Evolutionary conservation across 805 yeast genomes (phyloP).

Genomic region (Millerozyma acaciae): DNA sequence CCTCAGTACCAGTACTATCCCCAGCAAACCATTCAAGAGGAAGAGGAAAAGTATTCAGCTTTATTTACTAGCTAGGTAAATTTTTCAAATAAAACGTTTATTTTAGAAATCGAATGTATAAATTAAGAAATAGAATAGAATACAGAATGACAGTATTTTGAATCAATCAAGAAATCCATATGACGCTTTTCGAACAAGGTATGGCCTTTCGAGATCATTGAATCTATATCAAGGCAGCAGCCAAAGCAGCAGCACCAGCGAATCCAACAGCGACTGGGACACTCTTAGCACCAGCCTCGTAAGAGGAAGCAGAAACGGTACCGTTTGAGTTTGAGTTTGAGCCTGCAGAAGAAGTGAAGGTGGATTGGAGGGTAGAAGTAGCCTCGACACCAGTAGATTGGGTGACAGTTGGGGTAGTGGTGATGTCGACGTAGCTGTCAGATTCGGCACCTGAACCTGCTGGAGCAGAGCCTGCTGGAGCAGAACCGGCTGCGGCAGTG

Average conservation of each 20-base stretch:
- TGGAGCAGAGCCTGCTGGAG: constrained; percentile 12
- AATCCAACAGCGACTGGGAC: constrained; percentile 27
- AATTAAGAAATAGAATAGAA: too few species aligned
- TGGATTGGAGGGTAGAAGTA: constrained; percentile 34
- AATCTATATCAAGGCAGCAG: constrained; percentile 33
- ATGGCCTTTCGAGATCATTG: not conserved
- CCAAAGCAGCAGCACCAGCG: constrained; percentile 41
- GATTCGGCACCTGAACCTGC: constrained; percentile 20
- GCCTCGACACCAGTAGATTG: constrained; percentile 46
- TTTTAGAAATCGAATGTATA: too few species aligned
- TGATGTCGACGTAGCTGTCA: constrained; percentile 44
- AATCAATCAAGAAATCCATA: too few species aligned
- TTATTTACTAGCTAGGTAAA: not conserved
- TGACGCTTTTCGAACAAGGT: too few species aligned
- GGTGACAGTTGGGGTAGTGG: constrained; percentile 47
- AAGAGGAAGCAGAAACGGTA: constrained; percentile 15
- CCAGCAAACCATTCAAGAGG: constrained; percentile 5
- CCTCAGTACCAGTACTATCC: constrained; percentile 10
- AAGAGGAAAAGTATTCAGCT: constrained; percentile 3
- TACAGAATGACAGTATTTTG: too few species aligned
- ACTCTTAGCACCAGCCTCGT: constrained; percentile 31
- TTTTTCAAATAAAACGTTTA: not conserved
- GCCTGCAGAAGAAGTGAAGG: constrained; percentile 31
- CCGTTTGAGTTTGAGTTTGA: constrained; percentile 12
- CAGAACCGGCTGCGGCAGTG: constrained; percentile 11